Percentiles rank a stretch among this genome's conserved stretches.
Conservation (phyloP, 345 rosid genomes). For the Camelina neglecta region DNA sequence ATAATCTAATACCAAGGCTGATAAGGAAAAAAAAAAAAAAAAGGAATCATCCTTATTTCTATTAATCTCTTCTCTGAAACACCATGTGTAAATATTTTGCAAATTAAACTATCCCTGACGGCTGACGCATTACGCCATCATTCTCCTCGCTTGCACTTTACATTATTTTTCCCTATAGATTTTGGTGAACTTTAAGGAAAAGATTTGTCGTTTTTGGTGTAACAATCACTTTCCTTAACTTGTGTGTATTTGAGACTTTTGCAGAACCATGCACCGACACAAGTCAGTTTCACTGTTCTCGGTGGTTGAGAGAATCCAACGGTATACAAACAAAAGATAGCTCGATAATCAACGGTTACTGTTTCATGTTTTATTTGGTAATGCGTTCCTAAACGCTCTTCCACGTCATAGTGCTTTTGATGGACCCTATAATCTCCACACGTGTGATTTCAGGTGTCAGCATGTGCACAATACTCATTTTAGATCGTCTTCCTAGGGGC, state of each 20-base stretch:
- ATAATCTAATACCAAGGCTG: not conserved
- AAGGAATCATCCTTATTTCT: not conserved
- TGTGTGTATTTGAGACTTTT: not conserved
- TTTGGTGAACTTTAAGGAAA: constrained; percentile 16
- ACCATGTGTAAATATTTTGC: not conserved
- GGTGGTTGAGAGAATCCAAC: constrained; percentile 17
- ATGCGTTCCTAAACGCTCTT: not conserved
- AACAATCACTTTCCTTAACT: constrained; percentile 4
- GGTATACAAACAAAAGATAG: not conserved
- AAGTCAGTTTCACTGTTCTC: constrained; percentile 7
- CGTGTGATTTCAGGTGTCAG: constrained; percentile 22
- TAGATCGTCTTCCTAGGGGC: not conserved
- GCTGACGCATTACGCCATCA: constrained; percentile 21
- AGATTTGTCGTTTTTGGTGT: constrained; percentile 7
- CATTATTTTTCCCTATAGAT: not conserved
- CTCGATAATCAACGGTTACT: constrained; percentile 7
- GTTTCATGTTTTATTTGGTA: not conserved
- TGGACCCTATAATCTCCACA: constrained; percentile 10
- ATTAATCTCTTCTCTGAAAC: not conserved
- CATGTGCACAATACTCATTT: constrained; percentile 16
- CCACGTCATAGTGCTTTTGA: not conserved
- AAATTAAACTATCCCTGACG: not conserved
- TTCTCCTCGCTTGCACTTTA: constrained; percentile 24
- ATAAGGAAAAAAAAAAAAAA: not conserved
- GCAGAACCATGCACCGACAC: constrained; percentile 22